phyloP scores from a whole-genome alignment of 2,329 filamentous ascomycete genomes.

The Fusarium setosum region DNA sequence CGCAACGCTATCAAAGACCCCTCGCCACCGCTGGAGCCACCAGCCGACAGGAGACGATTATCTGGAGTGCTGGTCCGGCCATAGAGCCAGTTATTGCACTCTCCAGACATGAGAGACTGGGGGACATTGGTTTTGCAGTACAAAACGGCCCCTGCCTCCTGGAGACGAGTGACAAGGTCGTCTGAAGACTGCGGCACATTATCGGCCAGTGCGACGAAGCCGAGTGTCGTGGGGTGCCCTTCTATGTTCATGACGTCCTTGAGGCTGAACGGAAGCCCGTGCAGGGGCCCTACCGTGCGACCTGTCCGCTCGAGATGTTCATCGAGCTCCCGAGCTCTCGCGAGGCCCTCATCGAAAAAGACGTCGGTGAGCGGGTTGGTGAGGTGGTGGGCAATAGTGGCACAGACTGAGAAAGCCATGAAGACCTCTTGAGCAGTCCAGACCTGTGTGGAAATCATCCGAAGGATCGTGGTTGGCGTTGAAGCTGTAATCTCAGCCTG shows the following conservation, averaged over 20 bases:
- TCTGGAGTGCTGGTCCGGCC: neutral
- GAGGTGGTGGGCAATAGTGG: neutral
- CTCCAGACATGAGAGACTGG: conserved; percentile 1
- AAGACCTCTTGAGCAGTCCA: too few species aligned
- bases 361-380: neutral
- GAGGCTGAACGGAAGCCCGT: conserved; percentile 2
- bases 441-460: too few species aligned
- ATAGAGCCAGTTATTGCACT: conserved; percentile 1
- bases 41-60: neutral
- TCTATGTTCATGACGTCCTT: neutral
- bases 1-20: neutral
- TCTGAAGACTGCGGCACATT: neutral
- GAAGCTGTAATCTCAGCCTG: too few species aligned
- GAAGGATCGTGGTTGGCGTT: too few species aligned
- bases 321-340: neutral
- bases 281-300: neutral
- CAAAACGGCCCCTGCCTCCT: neutral
- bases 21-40: conserved; percentile 1
- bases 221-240: neutral
- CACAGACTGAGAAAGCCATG: neutral
- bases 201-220: neutral
- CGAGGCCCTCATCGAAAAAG: neutral
- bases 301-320: neutral
- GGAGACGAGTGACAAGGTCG: neutral
- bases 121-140: conserved; percentile 8